phyloP scores from a whole-genome alignment of 1,284 basidiomycete genomes.

The Puccinia novopanici region DNA sequence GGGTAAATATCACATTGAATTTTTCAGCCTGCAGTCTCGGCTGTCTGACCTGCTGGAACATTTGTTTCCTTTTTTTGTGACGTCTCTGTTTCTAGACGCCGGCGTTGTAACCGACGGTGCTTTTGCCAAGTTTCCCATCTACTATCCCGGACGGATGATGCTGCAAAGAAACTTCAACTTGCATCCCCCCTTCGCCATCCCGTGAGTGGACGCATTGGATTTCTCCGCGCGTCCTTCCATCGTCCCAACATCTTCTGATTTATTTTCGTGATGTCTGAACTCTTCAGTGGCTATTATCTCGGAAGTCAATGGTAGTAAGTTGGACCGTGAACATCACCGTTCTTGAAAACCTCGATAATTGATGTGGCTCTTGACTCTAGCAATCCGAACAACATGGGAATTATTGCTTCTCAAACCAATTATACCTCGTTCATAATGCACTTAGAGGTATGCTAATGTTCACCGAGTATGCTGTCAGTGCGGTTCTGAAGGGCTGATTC shows the following conservation, averaged over 20 bases:
- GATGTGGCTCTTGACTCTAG: background rate
- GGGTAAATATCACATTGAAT: slow-evolving; percentile 1
- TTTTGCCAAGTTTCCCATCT: slow-evolving; percentile 26
- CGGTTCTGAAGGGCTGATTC: background rate
- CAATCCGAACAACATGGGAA: slow-evolving; percentile 20
- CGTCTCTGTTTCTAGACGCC: too few species aligned
- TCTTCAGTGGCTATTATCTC: slow-evolving; percentile 24
- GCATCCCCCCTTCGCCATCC: background rate
- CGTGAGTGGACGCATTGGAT: background rate
- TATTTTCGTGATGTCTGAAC: background rate
- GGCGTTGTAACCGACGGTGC: slow-evolving; percentile 46
- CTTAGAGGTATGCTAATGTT: slow-evolving; percentile 28
- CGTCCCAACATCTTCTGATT: background rate
- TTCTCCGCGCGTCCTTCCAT: background rate
- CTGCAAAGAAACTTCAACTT: slow-evolving; percentile 44
- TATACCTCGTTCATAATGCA: slow-evolving; percentile 21
- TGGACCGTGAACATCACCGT: background rate
- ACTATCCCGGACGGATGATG: slow-evolving; percentile 25
- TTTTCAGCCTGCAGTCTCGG: background rate
- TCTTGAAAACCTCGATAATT: background rate
- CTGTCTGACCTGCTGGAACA: background rate
- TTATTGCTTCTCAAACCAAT: slow-evolving; percentile 12
- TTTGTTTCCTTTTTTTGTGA: background rate
- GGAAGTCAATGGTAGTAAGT: slow-evolving; percentile 47
- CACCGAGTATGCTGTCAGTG: background rate